Percentiles rank a stretch among this genome's conserved stretches.
Evolutionary conservation across 305 asterid species (phyloP).

Genomic region (Andrographis paniculata): DNA sequence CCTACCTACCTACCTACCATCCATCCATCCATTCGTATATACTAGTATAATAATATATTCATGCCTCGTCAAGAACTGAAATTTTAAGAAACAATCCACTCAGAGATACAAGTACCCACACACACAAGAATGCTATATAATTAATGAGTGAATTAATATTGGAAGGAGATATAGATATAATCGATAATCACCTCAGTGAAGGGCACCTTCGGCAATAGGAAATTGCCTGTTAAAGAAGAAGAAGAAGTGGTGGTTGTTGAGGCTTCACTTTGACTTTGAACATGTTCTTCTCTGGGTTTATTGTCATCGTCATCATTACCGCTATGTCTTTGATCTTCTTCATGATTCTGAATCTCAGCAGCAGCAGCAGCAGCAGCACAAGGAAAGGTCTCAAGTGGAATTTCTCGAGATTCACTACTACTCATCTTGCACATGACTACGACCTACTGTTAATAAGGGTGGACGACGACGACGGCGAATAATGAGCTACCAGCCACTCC

Average conservation of each 20-base stretch:
- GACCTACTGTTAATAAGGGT: background rate
- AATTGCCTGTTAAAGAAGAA: constrained; percentile 12
- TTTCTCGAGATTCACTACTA: constrained; percentile 36
- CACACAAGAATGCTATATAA: background rate
- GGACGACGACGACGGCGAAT: too few relatives aligned
- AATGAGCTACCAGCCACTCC: too few relatives aligned
- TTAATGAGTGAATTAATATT: background rate
- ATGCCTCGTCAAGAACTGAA: too few relatives aligned
- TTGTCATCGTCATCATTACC: constrained; percentile 8
- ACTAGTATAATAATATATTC: too few relatives aligned
- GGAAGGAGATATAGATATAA: background rate
- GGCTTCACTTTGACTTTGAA: too few relatives aligned
- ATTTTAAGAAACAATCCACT: too few relatives aligned
- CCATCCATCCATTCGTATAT: too few relatives aligned
- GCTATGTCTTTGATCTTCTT: constrained; percentile 8
- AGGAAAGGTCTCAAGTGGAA: constrained; percentile 24
- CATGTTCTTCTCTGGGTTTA: constrained; percentile 2
- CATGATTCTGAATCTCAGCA: constrained; percentile 17
- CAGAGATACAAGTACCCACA: too few relatives aligned
- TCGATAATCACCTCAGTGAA: constrained; percentile 38
- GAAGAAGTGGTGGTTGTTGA: too few relatives aligned
- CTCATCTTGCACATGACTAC: constrained; percentile 44
- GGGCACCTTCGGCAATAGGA: constrained; percentile 34
- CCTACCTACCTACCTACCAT: too few relatives aligned
- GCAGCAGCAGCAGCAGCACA: background rate